A percentile compares a stretch with the other conserved stretches of the same genome.
These are phyloP conservation scores for Debaryomyces fabryi DNA, from an alignment of 1,139 yeast genomes.

Conservation along the genomic window DNA sequence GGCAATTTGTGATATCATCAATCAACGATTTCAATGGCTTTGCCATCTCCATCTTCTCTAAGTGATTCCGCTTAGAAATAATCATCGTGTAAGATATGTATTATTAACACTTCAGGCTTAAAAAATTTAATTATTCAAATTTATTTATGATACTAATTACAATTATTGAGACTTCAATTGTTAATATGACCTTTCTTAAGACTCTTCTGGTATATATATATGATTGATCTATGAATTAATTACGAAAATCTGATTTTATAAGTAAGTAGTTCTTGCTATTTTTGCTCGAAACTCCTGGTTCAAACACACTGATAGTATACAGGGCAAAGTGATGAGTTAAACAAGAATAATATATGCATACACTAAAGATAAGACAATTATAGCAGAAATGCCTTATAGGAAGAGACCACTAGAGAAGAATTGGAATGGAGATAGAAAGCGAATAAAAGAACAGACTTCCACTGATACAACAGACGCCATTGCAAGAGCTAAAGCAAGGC, in stretches of 20 bases:
- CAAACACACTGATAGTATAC: conserved; percentile 7
- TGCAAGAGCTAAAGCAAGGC: conserved; percentile 13
- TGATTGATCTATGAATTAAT: background rate
- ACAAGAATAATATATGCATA: background rate
- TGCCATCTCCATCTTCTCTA: conserved; percentile 36
- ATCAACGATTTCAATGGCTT: conserved; percentile 42
- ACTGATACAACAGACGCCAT: conserved; percentile 1
- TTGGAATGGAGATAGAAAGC: background rate
- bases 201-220: background rate
- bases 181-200: background rate
- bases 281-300: conserved; percentile 7
- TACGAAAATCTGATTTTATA: background rate
- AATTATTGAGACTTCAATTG: background rate
- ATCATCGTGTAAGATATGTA: conserved; percentile 25
- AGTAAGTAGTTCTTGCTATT: conserved; percentile 6
- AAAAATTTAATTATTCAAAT: conserved; percentile 2
- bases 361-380: background rate
- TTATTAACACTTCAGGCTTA: background rate
- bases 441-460: background rate
- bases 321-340: conserved; percentile 1
- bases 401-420: conserved; percentile 2
- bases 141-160: conserved; percentile 1
- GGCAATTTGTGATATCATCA: conserved; percentile 33
- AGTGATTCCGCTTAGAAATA: conserved; percentile 35
- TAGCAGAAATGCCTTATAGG: conserved; percentile 1